Percentiles rank a stretch among this genome's conserved stretches.
These are phyloP conservation scores for Cyberlindnera americana DNA, from an alignment of 805 yeast genomes.

Conservation along the genomic window DNA sequence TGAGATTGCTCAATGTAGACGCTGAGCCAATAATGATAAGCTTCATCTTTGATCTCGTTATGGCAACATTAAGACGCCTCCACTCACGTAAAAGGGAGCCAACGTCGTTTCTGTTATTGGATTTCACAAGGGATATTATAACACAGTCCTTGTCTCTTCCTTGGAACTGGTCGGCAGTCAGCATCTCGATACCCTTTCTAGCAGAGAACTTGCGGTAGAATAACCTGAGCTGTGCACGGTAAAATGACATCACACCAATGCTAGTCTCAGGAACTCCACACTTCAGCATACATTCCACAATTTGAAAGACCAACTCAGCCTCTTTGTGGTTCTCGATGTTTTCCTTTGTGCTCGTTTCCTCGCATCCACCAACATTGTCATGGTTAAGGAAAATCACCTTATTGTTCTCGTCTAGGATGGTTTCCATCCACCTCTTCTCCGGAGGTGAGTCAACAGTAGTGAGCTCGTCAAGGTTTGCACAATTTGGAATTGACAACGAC, in stretches of 20 bases:
- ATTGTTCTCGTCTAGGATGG: conserved; percentile 48
- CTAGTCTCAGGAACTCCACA: conserved; percentile 58
- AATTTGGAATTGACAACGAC: conserved; percentile 45
- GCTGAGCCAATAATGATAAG: conserved; percentile 80
- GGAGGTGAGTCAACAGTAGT: conserved; percentile 4
- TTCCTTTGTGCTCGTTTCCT: conserved; percentile 56
- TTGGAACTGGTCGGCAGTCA: conserved; percentile 95
- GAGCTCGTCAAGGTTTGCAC: conserved; percentile 5
- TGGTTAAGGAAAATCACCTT: conserved; percentile 79
- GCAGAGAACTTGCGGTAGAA: conserved; percentile 33
- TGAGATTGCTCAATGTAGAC: conserved; percentile 50
- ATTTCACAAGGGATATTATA: conserved; percentile 83
- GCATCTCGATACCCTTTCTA: conserved; percentile 56
- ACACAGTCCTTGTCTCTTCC: conserved; percentile 94
- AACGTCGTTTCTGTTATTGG: conserved; percentile 59
- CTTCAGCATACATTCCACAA: conserved; percentile 51
- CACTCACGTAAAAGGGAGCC: conserved; percentile 85
- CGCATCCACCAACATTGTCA: conserved; percentile 54
- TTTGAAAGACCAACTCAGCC: conserved; percentile 57
- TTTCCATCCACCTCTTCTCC: conserved; percentile 49
- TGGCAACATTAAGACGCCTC: conserved; percentile 91
- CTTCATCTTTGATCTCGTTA: conserved; percentile 85
- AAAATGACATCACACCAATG: conserved; percentile 88
- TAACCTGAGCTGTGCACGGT: conserved; percentile 72
- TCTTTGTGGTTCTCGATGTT: conserved; percentile 73